Evolutionary conservation across 2,329 filamentous ascomycete species (phyloP).

Genomic region (Phialemoniopsis sp.): DNA sequence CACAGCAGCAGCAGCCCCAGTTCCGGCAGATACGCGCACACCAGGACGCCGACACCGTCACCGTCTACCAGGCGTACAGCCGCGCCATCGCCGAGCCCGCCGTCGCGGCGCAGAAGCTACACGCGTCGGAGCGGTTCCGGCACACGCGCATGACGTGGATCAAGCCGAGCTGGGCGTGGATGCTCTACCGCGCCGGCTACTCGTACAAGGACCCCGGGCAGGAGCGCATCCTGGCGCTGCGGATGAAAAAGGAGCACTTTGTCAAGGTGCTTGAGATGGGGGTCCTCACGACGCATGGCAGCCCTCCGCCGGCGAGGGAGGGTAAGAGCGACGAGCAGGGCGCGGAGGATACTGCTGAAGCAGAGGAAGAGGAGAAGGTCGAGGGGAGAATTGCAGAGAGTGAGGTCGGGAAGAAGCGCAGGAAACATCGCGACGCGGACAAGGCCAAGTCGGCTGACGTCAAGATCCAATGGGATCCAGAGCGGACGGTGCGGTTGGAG

Average conservation of each 20-base stretch:
- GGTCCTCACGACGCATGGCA: constrained; percentile 22
- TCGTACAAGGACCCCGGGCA: constrained; percentile 52
- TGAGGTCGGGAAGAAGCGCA: background rate
- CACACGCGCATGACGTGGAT: constrained; percentile 61
- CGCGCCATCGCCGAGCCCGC: constrained; percentile 47
- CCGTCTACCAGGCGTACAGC: constrained; percentile 60
- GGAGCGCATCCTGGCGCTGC: constrained; percentile 52
- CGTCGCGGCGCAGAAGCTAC: constrained; percentile 43
- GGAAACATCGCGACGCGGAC: background rate
- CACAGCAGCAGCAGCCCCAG: background rate
- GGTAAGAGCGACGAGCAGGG: background rate
- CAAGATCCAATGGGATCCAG: constrained; percentile 62
- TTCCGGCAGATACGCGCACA: constrained; percentile 47
- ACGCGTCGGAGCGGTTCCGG: constrained; percentile 47
- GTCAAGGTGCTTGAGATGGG: constrained; percentile 35
- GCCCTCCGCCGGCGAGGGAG: background rate
- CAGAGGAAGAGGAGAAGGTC: background rate
- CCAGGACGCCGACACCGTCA: constrained; percentile 54
- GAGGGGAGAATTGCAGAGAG: background rate
- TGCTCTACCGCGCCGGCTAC: constrained; percentile 60
- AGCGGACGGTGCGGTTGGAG: constrained; percentile 40
- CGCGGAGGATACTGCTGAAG: background rate
- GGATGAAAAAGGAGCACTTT: constrained; percentile 47
- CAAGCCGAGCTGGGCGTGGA: constrained; percentile 61
- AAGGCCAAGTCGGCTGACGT: constrained; percentile 26